Base-by-base conservation (phyloP, 192 early-diverging fungal genomes). In the Martensiomyces pterosporus region DNA sequence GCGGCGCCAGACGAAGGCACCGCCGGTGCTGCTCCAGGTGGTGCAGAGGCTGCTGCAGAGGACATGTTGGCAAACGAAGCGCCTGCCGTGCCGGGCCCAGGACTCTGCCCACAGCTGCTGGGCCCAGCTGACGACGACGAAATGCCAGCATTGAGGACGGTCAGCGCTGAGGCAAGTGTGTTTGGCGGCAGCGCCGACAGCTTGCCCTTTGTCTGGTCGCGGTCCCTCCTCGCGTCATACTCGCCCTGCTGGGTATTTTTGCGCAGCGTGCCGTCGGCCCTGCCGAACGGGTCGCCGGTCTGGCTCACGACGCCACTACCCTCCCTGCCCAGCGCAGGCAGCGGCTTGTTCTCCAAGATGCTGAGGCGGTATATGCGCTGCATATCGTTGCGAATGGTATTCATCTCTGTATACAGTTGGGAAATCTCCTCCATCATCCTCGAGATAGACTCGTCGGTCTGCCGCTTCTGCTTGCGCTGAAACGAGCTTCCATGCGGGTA, bases 321-420 rank as follows among this genome's bases (percentile, higher is more conserved):
- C n/a, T n/a, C n/a, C n/a, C n/a, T n/a, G 29, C 35, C 49, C 10
- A 55, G 49, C 32, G 61, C 61, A 21, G 69, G 69, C 47, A 72
- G 57, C 46, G 69, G 69, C 25, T 73, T 73, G 57, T 72, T 72
- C 49, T 65, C 69, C 18, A 73, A 39, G 9, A 73, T 55, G 14
- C 54, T 73, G 49, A 65, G 50, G 18, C 69, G 50, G 47, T 65
- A 73, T 29, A 73, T 65, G 45, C 69, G 52, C 46, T 73, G 69
- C 69, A 73, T 65, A 47, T 73, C 69, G 25, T 44, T 60, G 13
- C 63, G 48, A 18, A 73, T 57, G 33, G 47, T 57, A 24, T 45
- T 35, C 25, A 73, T 58, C 33, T 73, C 69, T 0, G 62, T 60
- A 17, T 62, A 65, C 54, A 73, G 50, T 13, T 52, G 52, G 23